phyloP scores from a whole-genome alignment of 2,329 filamentous ascomycete genomes.

The Chaetomiaceae sp. region DNA sequence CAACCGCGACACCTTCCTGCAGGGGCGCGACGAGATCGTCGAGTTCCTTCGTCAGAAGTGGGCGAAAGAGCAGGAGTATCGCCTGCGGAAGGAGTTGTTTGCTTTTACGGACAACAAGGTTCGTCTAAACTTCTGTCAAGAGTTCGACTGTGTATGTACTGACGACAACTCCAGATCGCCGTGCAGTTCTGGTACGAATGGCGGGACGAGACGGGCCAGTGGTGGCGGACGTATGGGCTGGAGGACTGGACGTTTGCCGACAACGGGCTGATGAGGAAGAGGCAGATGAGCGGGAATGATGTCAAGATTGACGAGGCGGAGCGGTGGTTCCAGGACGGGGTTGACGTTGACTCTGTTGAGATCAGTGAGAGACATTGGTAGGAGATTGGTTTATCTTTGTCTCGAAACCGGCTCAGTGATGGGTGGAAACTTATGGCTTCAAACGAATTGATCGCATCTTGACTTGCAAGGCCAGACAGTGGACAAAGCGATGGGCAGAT shows the following conservation, averaged over 20 bases:
- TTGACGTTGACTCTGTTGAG: constrained; percentile 63
- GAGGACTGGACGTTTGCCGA: constrained; percentile 74
- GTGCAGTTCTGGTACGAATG: constrained; percentile 93
- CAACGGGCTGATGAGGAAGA: constrained; percentile 67
- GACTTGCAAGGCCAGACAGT: too few relatives aligned
- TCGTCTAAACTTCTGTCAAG: background rate
- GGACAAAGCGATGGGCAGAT: too few relatives aligned
- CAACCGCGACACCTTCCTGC: constrained; percentile 67
- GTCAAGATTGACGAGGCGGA: constrained; percentile 57
- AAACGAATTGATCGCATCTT: too few relatives aligned
- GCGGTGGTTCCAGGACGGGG: constrained; percentile 65
- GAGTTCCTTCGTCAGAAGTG: constrained; percentile 69
- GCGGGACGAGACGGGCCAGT: constrained; percentile 64
- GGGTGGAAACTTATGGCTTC: too few relatives aligned
- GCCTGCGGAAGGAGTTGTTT: constrained; percentile 79
- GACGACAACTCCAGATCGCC: constrained; percentile 52
- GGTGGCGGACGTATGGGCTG: constrained; percentile 84
- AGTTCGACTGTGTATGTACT: background rate
- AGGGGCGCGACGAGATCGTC: constrained; percentile 63
- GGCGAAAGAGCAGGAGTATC: constrained; percentile 66
- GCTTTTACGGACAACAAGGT: constrained; percentile 65
- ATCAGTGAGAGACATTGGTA: constrained; percentile 68
- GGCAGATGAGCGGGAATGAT: constrained; percentile 73
- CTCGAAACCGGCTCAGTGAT: too few relatives aligned
- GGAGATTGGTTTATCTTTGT: background rate